A percentile compares a stretch with the other conserved stretches of the same genome.
Conservation (phyloP, 2,329 filamentous ascomycete genomes). For the Monilinia polystroma region DNA sequence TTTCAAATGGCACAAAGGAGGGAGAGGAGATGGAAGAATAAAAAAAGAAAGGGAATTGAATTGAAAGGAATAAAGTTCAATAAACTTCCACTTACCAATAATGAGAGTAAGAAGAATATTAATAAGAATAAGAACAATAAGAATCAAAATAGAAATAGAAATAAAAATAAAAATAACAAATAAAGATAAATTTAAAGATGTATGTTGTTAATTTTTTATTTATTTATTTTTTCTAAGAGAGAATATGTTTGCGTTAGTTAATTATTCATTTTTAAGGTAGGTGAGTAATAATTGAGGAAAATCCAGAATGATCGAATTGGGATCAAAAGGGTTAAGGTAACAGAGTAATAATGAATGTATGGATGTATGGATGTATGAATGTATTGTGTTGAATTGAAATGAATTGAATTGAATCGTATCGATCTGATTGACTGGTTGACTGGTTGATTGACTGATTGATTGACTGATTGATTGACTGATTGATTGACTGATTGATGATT, state of each 20-base stretch:
- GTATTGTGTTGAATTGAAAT: background rate
- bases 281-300: background rate
- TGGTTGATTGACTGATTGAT: background rate
- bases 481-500: background rate
- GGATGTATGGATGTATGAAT: too few species aligned
- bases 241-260: constrained; percentile 17
- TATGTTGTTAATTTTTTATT: too few species aligned
- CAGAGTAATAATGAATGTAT: too few species aligned
- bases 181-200: background rate
- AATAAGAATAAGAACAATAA: background rate
- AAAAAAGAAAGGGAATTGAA: too few species aligned
- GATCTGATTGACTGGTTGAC: constrained; percentile 1
- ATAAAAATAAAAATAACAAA: background rate
- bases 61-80: background rate
- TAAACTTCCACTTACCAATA: background rate
- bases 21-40: background rate
- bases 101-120: background rate
- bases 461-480: too few species aligned
- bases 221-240: background rate
- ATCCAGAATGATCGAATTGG: constrained; percentile 11
- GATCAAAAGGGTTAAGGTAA: background rate
- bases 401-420: background rate
- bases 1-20: constrained; percentile 4
- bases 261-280: background rate
- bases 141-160: background rate